Base-by-base conservation (phyloP, 2,329 filamentous ascomycete genomes). In the Colletotrichum magnum region DNA sequence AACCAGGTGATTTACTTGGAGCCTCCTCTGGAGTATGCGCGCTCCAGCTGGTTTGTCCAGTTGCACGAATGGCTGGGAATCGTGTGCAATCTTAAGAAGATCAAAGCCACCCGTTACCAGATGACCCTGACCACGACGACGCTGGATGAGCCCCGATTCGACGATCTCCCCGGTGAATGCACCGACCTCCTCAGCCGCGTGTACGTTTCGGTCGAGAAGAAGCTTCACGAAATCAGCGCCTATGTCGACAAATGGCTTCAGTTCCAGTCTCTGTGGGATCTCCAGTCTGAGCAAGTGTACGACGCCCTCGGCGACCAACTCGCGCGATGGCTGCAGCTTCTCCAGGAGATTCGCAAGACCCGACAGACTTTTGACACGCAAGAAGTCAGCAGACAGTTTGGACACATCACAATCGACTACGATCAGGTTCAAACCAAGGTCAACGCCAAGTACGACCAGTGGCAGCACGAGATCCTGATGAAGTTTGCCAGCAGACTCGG, bases 221-320 rank as follows among this genome's bases (percentile, higher is more conserved):
- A 96, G 80, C 83, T 99, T 5, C 86, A 87, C 16, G 90, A 93
- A 51, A 94, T 98, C 39, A 89, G 93, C 45, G 86, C 87, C 4
- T 99, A 99, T 74, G 94, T 99, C 10, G 94, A 98, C 78, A 97
- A 98, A 80, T 99, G 96, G 96, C 86, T 99, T 53, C 96, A 98
- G 75, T 99, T 98, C 82, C 96, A 99, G 80, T 98, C 95, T 6
- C 87, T 99, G 0, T 99, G 96, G 96, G 96, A 99, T 83, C 87
- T 99, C 66, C 95, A 97, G 78, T 94, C 95, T 3, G 95, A 98
- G 72, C 94, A 98, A 74, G 94, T 99, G 1, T 97, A 98, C 76
- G 94, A 97, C 71, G 89, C 93, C 60, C 88, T 99, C 7, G 95
- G 95, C 12, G 95, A 98, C 72, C 93, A 98, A 76, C 88, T 99